phyloP scores from a whole-genome alignment of 192 early-diverging fungal species.

The Coemansia sp. region DNA sequence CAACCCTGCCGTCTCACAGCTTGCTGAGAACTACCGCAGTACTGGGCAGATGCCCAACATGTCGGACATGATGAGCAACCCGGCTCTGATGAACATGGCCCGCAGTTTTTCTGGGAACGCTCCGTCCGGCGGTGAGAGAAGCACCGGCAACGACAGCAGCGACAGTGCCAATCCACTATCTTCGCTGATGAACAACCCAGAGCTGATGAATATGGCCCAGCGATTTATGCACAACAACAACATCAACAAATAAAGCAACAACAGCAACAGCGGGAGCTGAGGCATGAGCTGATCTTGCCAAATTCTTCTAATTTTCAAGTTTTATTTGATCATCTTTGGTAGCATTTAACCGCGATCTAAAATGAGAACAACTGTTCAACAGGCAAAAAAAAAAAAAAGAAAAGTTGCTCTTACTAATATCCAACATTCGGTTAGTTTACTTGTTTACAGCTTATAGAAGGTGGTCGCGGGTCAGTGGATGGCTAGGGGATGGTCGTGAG shows the following conservation, averaged over 20 bases:
- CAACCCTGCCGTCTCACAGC: constrained; percentile 85
- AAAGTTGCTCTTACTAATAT: no score
- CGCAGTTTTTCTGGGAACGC: constrained; percentile 22
- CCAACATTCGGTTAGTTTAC: no score
- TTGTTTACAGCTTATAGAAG: no score
- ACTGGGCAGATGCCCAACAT: constrained; percentile 50
- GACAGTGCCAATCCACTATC: constrained; percentile 23
- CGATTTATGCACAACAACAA: constrained; percentile 27
- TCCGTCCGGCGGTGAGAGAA: constrained; percentile 9
- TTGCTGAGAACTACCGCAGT: constrained; percentile 58
- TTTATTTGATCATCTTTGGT: no score
- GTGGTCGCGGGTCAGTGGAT: no score
- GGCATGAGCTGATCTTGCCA: no score
- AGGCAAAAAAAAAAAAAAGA: no score
- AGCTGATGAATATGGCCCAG: constrained; percentile 34
- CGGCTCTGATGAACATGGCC: constrained; percentile 47
- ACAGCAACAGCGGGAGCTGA: constrained; percentile 8
- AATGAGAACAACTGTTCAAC: no score
- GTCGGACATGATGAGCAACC: constrained; percentile 51
- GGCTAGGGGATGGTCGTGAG: no score
- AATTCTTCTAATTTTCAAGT: no score
- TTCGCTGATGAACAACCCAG: constrained; percentile 43
- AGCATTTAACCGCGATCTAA: no score
- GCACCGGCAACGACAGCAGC: constrained; percentile 1
- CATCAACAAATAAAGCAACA: constrained; percentile 14